phyloP scores from a whole-genome alignment of 2,329 filamentous ascomycete species.

The Calonectria fujianensis region DNA sequence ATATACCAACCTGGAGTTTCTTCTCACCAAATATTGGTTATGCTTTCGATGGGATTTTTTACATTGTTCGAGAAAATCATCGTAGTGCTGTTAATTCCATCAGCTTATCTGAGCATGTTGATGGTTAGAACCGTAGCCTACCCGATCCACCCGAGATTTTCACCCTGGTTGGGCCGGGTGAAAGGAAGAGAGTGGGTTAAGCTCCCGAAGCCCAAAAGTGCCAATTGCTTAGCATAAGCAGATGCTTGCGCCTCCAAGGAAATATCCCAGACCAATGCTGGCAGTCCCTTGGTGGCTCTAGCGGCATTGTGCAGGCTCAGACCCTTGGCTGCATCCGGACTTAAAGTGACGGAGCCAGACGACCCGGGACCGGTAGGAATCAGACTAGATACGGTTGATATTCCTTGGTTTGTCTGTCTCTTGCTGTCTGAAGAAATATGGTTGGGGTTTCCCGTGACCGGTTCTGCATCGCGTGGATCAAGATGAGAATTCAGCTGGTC shows the following conservation, averaged over 20 bases:
- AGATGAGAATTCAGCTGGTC: no score
- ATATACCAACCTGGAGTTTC: neutral
- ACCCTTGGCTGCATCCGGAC: neutral
- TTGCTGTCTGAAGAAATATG: neutral
- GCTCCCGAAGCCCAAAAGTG: neutral
- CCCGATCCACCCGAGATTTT: neutral
- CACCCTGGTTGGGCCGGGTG: neutral
- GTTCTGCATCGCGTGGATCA: neutral
- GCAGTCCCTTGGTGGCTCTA: neutral
- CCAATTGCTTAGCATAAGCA: neutral
- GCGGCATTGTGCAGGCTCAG: neutral
- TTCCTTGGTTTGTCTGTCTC: neutral
- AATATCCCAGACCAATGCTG: neutral
- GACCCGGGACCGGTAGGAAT: neutral
- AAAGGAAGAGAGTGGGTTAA: neutral
- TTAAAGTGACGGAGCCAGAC: neutral
- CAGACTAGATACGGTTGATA: neutral
- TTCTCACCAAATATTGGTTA: neutral
- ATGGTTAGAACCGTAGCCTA: neutral
- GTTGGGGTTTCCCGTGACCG: neutral
- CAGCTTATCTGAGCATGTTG: neutral
- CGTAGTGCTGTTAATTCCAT: neutral
- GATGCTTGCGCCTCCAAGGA: slow-evolving; percentile 1
- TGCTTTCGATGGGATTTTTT: neutral
- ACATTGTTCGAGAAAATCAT: neutral